Evolutionary conservation across 1,284 basidiomycete species (phyloP).

Genomic region (Sphaerobolus stellatus): DNA sequence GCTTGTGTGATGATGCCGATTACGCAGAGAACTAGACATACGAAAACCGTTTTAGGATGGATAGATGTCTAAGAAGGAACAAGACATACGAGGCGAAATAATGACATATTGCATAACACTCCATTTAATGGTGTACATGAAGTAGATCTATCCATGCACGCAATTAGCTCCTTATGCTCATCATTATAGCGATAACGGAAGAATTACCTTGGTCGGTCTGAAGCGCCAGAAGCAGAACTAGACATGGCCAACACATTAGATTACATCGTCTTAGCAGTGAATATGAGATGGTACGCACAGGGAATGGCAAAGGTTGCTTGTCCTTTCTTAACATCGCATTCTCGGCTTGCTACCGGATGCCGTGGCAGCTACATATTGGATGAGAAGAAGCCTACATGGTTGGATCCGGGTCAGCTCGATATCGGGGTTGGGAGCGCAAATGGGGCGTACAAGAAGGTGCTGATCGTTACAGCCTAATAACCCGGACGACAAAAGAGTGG

Average conservation of each 20-base stretch:
- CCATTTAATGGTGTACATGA: conserved; percentile 89
- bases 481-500: too few species aligned
- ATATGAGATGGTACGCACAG: too few species aligned
- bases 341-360: conserved; percentile 58
- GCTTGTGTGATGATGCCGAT: conserved; percentile 74
- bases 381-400: conserved; percentile 65
- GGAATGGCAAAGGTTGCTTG: conserved; percentile 71
- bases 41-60: background rate
- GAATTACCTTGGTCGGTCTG: conserved; percentile 71
- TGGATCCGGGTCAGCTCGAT: conserved; percentile 24
- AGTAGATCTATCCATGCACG: conserved; percentile 57
- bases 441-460: conserved; percentile 68
- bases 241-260: too few species aligned
- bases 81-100: conserved; percentile 60
- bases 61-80: background rate
- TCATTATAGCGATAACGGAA: background rate
- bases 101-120: conserved; percentile 82
- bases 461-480: conserved; percentile 73
- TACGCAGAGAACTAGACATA: conserved; percentile 51
- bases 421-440: conserved; percentile 16
- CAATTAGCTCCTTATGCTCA: conserved; percentile 8
- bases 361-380: conserved; percentile 79
- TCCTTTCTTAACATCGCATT: conserved; percentile 76
- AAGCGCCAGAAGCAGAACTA: conserved; percentile 77
- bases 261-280: too few species aligned